Evolutionary conservation across 805 yeast species (phyloP), one percentile per base, ranked within the genome.

Genomic region (Phaffomyces thermotolerans): DNA sequence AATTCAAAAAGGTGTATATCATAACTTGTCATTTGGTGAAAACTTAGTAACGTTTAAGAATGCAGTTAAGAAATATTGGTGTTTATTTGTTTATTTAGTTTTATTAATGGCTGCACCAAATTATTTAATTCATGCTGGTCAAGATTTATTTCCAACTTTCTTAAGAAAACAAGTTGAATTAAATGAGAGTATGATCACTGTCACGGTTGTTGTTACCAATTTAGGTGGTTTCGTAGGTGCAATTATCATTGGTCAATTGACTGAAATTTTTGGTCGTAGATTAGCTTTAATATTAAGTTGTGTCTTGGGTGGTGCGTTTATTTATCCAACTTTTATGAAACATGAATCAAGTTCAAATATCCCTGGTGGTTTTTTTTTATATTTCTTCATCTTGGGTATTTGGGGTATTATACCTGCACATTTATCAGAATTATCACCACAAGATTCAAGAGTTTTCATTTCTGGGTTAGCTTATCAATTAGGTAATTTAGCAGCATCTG

Each of bases 331-430:
- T 4, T 77, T 73, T 52, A 60, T 62, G 54, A 58, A 67, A 18
- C 59, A 60, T 37, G 61, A 59, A 34, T 50, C 58, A 27, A 53
- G 60, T 24, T 69, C 72, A 23, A 73, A 77, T 29, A 64, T 75
- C 41, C 76, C 76, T 45, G 83, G 78, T 24, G 80, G 81, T 1
- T 82, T 81, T 63, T 79, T 79, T 67, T 54, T 80, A 50, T 84
- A 79, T 59, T 74, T 75, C 55, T 73, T 75, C 43, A 82, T 82
- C 12, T 77, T 79, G 60, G 89, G 88, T 33, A 79, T 81, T 4
- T 83, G 86, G 84, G 88, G 88, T 48, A 78, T 82, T 40, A 68
- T 77, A 12, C 88, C 89, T 25, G 71, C 78, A 30, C 81, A 81
- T 58, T 63, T 83, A 33, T 67, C 81, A 5, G 90, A 83, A 59